phyloP scores from a whole-genome alignment of 306 rosid species.

The Prosopis cineraria region DNA sequence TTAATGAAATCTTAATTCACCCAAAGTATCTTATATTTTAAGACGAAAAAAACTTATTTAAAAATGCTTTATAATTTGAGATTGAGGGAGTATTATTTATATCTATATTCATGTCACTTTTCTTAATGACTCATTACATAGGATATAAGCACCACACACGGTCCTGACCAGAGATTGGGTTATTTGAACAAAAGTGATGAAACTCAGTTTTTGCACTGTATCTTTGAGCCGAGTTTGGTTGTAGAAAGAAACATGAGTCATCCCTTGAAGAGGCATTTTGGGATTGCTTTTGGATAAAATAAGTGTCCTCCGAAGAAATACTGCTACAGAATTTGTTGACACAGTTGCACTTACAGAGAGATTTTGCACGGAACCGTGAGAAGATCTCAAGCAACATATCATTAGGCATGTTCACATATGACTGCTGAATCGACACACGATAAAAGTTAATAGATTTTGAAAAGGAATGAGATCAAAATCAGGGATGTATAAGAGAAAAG shows the following conservation, averaged over 20 bases:
- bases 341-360: neutral
- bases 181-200: neutral
- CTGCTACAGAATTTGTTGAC: neutral
- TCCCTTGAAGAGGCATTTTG: neutral
- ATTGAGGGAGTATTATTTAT: no score
- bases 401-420: neutral
- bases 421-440: neutral
- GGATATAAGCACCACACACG: no score
- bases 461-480: neutral
- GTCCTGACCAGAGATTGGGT: neutral
- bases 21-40: no score
- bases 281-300: neutral
- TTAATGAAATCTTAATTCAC: no score
- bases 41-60: no score
- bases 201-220: neutral
- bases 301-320: neutral
- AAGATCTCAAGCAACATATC: no score
- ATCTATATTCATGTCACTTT: no score
- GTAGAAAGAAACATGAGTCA: conserved; percentile 16
- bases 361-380: conserved; percentile 18
- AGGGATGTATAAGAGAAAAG: neutral
- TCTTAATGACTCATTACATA: no score
- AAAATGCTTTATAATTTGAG: no score
- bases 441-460: neutral
- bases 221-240: no score